Percentiles rank a stretch among this genome's conserved stretches.
Evolutionary conservation across 2,329 filamentous ascomycete genomes (phyloP).

Genomic region (Clonostachys sp.): DNA sequence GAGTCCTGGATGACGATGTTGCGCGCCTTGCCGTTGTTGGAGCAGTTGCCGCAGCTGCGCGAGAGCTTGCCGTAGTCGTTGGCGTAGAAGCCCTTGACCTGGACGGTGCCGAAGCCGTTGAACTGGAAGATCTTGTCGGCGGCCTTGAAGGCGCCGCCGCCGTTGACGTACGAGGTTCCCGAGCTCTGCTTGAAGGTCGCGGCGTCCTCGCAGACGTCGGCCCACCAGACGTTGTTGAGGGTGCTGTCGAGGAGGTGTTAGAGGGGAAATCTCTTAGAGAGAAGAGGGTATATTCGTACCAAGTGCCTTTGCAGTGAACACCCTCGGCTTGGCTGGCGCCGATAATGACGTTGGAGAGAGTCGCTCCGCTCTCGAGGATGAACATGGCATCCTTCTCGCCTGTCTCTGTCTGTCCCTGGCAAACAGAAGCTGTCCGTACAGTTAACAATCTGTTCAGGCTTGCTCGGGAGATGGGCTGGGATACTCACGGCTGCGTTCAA

Average conservation of each 20-base stretch:
- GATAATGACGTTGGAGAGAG: constrained; percentile 47
- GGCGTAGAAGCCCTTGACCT: constrained; percentile 30
- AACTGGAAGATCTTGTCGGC: constrained; percentile 40
- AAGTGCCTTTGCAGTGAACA: constrained; percentile 32
- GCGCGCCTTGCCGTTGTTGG: constrained; percentile 26
- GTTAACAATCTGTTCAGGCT: neutral
- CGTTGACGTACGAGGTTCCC: constrained; percentile 33
- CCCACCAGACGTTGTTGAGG: constrained; percentile 31
- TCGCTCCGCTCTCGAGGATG: constrained; percentile 42
- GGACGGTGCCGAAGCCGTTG: constrained; percentile 34
- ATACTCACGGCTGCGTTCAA: constrained; percentile 32
- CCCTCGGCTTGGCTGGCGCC: constrained; percentile 42
- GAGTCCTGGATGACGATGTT: constrained; percentile 5
- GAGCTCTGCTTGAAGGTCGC: constrained; percentile 16
- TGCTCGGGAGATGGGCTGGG: neutral
- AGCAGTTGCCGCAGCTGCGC: constrained; percentile 39
- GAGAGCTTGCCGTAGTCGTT: constrained; percentile 42
- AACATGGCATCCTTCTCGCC: constrained; percentile 38
- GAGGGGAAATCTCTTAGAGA: neutral
- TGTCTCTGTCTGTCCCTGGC: constrained; percentile 16
- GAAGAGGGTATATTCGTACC: neutral
- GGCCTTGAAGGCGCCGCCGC: constrained; percentile 36
- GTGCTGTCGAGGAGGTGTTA: constrained; percentile 31
- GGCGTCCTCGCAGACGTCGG: constrained; percentile 29
- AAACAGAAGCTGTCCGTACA: constrained; percentile 4